These are phyloP conservation scores for Rutidosis leptorrhynchoides DNA, from an alignment of 129 eudicot species.

Conservation along the genomic window DNA sequence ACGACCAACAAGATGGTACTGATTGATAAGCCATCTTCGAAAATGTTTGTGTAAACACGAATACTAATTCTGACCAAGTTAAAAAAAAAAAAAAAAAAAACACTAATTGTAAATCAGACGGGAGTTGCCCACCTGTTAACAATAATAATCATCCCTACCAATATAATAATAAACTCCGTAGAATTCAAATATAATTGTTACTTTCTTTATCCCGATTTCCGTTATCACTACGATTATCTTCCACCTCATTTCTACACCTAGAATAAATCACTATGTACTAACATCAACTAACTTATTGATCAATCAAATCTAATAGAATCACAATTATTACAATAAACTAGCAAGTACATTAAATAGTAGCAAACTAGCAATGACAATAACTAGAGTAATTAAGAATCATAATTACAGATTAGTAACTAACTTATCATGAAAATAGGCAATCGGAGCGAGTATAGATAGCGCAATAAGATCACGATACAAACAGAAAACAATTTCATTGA, in stretches of 20 bases:
- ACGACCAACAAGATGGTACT: background rate
- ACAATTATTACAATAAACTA: background rate
- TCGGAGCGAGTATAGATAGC: slow-evolving; percentile 68
- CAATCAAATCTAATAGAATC: background rate
- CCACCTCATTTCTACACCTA: slow-evolving; percentile 5
- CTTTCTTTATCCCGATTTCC: background rate
- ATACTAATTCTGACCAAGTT: background rate
- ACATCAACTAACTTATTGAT: background rate
- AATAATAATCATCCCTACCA: background rate
- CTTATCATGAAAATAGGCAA: slow-evolving; percentile 66
- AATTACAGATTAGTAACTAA: slow-evolving; percentile 18
- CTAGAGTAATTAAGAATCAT: background rate
- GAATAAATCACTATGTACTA: background rate
- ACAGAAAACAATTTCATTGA: slow-evolving; percentile 78
- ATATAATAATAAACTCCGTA: background rate
- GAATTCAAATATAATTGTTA: background rate
- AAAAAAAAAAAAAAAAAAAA: background rate
- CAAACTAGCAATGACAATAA: too few species aligned
- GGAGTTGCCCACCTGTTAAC: background rate
- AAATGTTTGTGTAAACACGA: background rate
- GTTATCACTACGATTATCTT: slow-evolving; percentile 5
- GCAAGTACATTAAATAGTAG: too few species aligned
- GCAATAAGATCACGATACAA: slow-evolving; percentile 74
- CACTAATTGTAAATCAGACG: background rate
- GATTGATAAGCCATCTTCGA: slow-evolving; percentile 5